Base-by-base conservation (phyloP, 768 basidiomycete genomes). In the Chlorophyllum brunneum region DNA sequence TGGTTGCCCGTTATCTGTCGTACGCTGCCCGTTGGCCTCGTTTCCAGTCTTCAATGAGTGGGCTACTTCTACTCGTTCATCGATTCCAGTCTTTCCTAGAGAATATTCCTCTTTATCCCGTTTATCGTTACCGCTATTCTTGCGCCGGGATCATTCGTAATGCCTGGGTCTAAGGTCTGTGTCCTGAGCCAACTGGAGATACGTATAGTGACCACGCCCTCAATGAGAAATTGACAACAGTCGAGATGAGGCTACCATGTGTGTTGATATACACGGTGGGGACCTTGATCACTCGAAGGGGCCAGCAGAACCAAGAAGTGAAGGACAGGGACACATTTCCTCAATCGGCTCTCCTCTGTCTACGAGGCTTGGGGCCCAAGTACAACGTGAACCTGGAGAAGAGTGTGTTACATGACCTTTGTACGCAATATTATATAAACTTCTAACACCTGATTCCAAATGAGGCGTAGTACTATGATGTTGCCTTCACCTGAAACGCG, bases 31-130 rank as follows among this genome's bases (percentile, higher is more conserved):
- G n/a, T 7, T 3, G 15, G 9, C 33, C 38, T 20, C 6, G 4
- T 26, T 4, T 48, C 2, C 16, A 15, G 4, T 42, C 7, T 24
- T 54, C 55, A 89, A 87, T 95, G 92, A 92, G 82, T 85, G 39
- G 92, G 92, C 65, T 95, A 95, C 65, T 89, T 92, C 61, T 88
- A 85, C 64, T 92, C 91, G 1, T 95, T 79, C 73, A 76, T 94
- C 40, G 75, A 86, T 23, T 88, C 86, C 13, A 80, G 94, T 66
- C 67, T 82, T 45, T 80, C 89, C 15, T 95, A 92, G 92, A 81
- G 92, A 24, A 71, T 93, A 52, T 93, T 93, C 5, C 76, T 95
- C 23, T 81, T 83, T 54, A 67, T 93, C 2, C 92, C 94, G 72
- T 88, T 85, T 60, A 63, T 92, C 45, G 92, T 94, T 54, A 93